phyloP scores from a whole-genome alignment of 176 grass and related monocot species.

The Cenchrus purpureus region DNA sequence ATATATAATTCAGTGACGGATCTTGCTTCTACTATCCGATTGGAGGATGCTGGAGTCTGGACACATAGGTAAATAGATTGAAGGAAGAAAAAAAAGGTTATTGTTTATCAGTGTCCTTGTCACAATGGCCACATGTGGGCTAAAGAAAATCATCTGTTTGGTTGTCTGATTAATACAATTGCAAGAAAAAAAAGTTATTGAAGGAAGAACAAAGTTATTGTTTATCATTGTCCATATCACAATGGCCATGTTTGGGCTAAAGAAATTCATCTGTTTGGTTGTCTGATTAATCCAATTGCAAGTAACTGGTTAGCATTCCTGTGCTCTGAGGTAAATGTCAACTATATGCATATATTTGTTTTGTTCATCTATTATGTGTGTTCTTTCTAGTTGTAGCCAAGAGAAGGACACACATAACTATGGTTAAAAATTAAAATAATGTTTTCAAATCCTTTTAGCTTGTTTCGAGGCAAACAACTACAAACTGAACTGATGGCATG shows the following conservation, averaged over 20 bases:
- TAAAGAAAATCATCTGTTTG: too few relatives aligned
- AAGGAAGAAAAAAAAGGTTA: too few relatives aligned
- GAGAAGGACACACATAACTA: not conserved
- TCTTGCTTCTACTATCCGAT: too few relatives aligned
- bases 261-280: not conserved
- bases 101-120: too few relatives aligned
- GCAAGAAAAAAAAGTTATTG: too few relatives aligned
- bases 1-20: too few relatives aligned
- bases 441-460: not conserved
- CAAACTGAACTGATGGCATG: not conserved
- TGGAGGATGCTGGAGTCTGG: too few relatives aligned
- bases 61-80: too few relatives aligned
- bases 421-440: not conserved
- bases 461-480: not conserved
- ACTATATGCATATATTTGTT: not conserved
- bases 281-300: not conserved
- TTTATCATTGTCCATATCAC: too few relatives aligned
- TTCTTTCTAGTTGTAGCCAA: slow-evolving; percentile 8
- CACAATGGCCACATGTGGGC: too few relatives aligned
- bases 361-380: slow-evolving; percentile 20
- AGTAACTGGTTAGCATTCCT: not conserved
- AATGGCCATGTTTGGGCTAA: not conserved
- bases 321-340: slow-evolving; percentile 22
- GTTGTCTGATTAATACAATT: too few relatives aligned
- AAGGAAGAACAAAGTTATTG: too few relatives aligned